These are phyloP conservation scores for Priceomyces haplophilus DNA, from an alignment of 805 yeast genomes.

Conservation along the genomic window DNA sequence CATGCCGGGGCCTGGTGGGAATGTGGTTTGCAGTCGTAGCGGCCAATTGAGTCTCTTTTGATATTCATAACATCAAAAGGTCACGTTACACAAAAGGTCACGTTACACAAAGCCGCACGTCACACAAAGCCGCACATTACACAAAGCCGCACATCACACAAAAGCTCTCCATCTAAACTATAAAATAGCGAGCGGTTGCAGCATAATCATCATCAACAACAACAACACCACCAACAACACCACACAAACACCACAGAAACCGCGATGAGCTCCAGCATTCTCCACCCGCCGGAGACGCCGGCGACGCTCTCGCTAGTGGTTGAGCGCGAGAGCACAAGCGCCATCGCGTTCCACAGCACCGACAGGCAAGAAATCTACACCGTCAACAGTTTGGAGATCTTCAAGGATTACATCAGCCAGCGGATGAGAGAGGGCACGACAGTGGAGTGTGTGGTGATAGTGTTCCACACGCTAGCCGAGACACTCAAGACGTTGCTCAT, in stretches of 20 bases:
- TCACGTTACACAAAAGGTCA: too few species aligned
- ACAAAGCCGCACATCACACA: too few species aligned
- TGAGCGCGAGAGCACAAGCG: slow-evolving; percentile 6
- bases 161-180: too few species aligned
- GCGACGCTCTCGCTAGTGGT: slow-evolving; percentile 3
- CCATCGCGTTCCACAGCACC: slow-evolving; percentile 11
- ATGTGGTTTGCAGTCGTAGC: too few species aligned
- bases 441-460: slow-evolving; percentile 8
- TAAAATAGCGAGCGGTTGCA: too few species aligned
- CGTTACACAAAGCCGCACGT: too few species aligned
- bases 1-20: slow-evolving; percentile 1
- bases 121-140: too few species aligned
- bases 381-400: slow-evolving; percentile 13
- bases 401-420: slow-evolving; percentile 9
- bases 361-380: slow-evolving; percentile 14
- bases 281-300: not conserved
- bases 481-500: slow-evolving; percentile 11
- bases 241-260: too few species aligned
- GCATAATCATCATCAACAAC: too few species aligned
- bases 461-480: slow-evolving; percentile 9
- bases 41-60: too few species aligned
- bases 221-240: too few species aligned
- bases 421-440: slow-evolving; percentile 4
- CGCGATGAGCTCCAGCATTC: not conserved
- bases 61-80: too few species aligned